Evolutionary conservation across 345 rosid genomes (phyloP), one percentile per base, ranked within the genome.

Genomic region (Populus deltoides): DNA sequence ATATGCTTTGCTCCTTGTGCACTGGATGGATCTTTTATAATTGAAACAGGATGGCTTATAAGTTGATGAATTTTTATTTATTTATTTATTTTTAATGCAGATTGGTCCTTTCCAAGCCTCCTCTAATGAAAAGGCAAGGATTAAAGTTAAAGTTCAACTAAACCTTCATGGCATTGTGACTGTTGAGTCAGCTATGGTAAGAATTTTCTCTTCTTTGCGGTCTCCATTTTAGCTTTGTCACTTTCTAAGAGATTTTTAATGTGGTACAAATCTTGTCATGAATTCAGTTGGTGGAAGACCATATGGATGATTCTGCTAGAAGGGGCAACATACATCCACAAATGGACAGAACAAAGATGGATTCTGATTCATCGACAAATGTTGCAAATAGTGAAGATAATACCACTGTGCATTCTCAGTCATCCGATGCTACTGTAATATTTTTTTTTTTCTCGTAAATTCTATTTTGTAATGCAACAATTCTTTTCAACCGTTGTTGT

Each of bases 91-190:
- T 41, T 43, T 43, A 43, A 43, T 86, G 86, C 80, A 92, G 97
- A 82, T 92, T 79, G 94, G 92, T 70, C 94, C 97, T 78, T 90
- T 92, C 43, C 88, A 84, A 77, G 78, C 71, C 82, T 83, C 89
- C 49, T 65, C 72, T 4, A 72, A 76, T 78, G 87, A 91, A 79
- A 86, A 82, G 70, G 87, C 88, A 61, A 90, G 82, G 79, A 88
- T 92, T 76, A 92, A 90, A 87, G 87, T 92, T 70, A 87, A 85
- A 83, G 84, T 90, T 81, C 85, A 81, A 62, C 84, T 92, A 82
- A 86, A 91, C 78, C 91, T 92, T 74, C 91, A 92, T 74, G 97
- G 97, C 59, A 82, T 92, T 78, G 84, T 91, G 73, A 81, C 76
- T 38, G 79, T 90, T 35, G 89, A 82, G 73, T 88, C 94, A 66